These are phyloP conservation scores for Podila minutissima DNA, from an alignment of 192 early-diverging fungal genomes.

Conservation along the genomic window DNA sequence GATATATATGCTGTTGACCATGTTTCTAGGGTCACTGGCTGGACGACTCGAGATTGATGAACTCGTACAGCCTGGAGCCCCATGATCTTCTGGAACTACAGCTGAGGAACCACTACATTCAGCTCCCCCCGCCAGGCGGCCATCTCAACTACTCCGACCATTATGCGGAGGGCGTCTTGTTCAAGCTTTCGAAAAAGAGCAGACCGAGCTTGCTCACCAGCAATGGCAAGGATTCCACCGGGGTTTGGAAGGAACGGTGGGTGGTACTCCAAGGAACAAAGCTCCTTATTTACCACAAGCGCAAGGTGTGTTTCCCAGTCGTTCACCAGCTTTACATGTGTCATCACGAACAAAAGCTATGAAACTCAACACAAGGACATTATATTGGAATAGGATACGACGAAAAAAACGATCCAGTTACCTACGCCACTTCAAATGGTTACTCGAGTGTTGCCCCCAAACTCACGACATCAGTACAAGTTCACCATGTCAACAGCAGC, in stretches of 20 bases:
- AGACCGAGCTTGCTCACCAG: conserved; percentile 27
- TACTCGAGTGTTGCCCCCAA: conserved; percentile 8
- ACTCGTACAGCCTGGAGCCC: conserved; percentile 27
- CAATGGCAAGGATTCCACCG: conserved; percentile 21
- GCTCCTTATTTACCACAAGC: conserved; percentile 43
- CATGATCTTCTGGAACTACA: conserved; percentile 41
- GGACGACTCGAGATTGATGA: conserved; percentile 45
- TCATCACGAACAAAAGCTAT: not conserved
- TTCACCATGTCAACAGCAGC: conserved; percentile 2
- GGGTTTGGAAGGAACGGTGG: conserved; percentile 48
- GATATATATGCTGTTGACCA: not conserved
- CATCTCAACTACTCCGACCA: conserved; percentile 29
- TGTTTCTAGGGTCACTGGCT: conserved; percentile 39
- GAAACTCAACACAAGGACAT: not conserved
- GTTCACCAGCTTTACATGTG: not conserved
- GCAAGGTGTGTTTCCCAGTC: conserved; percentile 21
- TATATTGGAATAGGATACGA: conserved; percentile 18
- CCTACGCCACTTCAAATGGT: conserved; percentile 14
- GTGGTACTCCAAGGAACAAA: conserved; percentile 39
- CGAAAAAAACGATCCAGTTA: conserved; percentile 32
- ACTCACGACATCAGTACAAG: conserved; percentile 16
- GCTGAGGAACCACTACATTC: conserved; percentile 34
- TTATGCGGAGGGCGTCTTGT: conserved; percentile 40
- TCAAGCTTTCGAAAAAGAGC: conserved; percentile 46
- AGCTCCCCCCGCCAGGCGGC: conserved; percentile 20